phyloP scores from a whole-genome alignment of 768 basidiomycete genomes.

The Aureoboletus auriporus region DNA sequence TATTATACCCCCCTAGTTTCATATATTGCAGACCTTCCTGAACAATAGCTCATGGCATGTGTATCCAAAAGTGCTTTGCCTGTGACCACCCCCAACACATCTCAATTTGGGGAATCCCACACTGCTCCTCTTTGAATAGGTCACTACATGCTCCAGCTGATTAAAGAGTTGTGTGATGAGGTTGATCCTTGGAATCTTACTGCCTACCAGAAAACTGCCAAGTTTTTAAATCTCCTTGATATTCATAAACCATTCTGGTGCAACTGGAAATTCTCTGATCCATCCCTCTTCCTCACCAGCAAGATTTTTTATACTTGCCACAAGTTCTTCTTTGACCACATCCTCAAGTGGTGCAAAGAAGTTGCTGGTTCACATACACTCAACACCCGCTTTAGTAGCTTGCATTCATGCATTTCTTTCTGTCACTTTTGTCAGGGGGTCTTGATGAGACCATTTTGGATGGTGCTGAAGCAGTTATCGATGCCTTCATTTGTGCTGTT shows the following conservation, averaged over 20 bases:
- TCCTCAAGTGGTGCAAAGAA: slow-evolving; percentile 12
- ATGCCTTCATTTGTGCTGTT: too few relatives aligned
- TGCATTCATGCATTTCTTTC: slow-evolving; percentile 33
- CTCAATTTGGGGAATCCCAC: too few relatives aligned
- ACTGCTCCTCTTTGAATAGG: too few relatives aligned
- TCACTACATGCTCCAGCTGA: not conserved
- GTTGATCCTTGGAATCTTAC: slow-evolving; percentile 24
- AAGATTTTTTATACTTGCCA: slow-evolving; percentile 5
- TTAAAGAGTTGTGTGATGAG: not conserved
- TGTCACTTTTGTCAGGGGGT: slow-evolving; percentile 37
- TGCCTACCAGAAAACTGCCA: slow-evolving; percentile 12
- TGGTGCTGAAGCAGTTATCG: too few relatives aligned
- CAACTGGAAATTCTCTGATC: too few relatives aligned
- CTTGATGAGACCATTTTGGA: slow-evolving; percentile 14
- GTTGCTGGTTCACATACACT: not conserved
- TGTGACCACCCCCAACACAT: too few relatives aligned
- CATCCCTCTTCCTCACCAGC: too few relatives aligned
- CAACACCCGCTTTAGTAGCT: slow-evolving; percentile 11
- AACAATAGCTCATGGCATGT: slow-evolving; percentile 8
- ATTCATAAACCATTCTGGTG: too few relatives aligned
- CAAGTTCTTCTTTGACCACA: slow-evolving; percentile 13
- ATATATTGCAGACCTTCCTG: slow-evolving; percentile 16
- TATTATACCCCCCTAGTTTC: slow-evolving; percentile 11
- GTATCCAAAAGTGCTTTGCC: slow-evolving; percentile 6
- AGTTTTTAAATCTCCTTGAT: too few relatives aligned